Evolutionary conservation across 2,329 filamentous ascomycete species (phyloP), one percentile per base, ranked within the genome.

Genomic region (Arachnomyces sp.): DNA sequence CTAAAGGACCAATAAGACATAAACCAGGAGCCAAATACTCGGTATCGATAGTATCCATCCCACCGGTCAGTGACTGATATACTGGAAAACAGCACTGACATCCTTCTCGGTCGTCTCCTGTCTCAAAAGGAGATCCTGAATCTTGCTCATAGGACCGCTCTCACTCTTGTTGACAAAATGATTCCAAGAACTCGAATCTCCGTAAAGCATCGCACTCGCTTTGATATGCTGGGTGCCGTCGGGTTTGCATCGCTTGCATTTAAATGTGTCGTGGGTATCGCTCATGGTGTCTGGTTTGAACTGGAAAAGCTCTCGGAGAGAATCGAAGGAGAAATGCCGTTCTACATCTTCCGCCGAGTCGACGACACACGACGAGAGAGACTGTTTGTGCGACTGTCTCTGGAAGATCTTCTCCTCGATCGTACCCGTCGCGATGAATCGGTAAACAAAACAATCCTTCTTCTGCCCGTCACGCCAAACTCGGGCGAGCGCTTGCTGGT

Each of bases 351-450:
- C 90, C 1, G 87, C 90, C 2, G 84, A 89, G 63, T 98, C 92
- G 6, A 98, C 92, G 3, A 98, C 92, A 53, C 89, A 95, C 0
- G 87, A 94, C 1, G 90, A 96, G 1, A 98, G 71, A 6, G 87
- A 93, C 64, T 98, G 92, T 65, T 98, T 98, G 71, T 98, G 93
- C 1, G 86, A 94, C 58, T 98, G 92, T 7, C 93, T 82, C 63
- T 98, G 92, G 68, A 98, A 98, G 51, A 98, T 95, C 68, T 98
- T 98, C 64, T 98, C 92, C 59, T 98, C 92, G 46, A 98, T 98
- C 0, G 89, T 95, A 3, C 92, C 92, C 0, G 93, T 96, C 0
- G 89, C 85, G 54, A 98, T 98, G 67, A 98, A 98, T n/a, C 92
- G 84, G 63, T 98, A 98, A 12, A 98, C 92, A 54, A 98, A 98